These are phyloP conservation scores for Ligustrum vulgare DNA, from an alignment of 257 asterid species.

Conservation along the genomic window DNA sequence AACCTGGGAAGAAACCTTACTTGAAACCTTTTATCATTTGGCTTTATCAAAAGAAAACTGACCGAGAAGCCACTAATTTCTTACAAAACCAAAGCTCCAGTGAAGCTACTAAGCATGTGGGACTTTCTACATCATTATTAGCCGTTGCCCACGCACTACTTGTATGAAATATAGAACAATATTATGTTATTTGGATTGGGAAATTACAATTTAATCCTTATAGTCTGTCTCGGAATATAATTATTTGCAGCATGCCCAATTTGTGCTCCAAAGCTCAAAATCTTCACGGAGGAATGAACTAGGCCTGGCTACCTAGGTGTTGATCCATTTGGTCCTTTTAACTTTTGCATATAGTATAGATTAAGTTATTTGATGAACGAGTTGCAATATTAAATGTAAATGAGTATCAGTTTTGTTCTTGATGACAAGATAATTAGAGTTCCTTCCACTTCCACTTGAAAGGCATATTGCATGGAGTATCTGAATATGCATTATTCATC, in stretches of 20 bases:
- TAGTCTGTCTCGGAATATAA: not conserved
- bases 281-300: not conserved
- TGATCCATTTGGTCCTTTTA: not conserved
- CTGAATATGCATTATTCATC: not conserved
- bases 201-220: not conserved
- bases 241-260: not conserved
- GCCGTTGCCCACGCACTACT: not conserved
- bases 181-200: not conserved
- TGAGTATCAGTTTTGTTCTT: not conserved
- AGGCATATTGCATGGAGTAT: not conserved
- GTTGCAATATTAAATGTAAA: not conserved
- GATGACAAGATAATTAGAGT: not conserved
- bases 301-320: not conserved
- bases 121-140: not conserved
- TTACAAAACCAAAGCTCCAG: not conserved
- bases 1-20: not conserved
- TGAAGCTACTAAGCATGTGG: not conserved
- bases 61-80: not conserved
- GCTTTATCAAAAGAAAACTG: not conserved
- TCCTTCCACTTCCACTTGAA: not conserved
- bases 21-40: not conserved
- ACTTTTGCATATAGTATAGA: not conserved
- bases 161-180: not conserved
- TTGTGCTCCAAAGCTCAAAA: not conserved
- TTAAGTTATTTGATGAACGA: not conserved